phyloP scores from a whole-genome alignment of 2,329 filamentous ascomycete species.

The Aspergillus tubingensis region DNA sequence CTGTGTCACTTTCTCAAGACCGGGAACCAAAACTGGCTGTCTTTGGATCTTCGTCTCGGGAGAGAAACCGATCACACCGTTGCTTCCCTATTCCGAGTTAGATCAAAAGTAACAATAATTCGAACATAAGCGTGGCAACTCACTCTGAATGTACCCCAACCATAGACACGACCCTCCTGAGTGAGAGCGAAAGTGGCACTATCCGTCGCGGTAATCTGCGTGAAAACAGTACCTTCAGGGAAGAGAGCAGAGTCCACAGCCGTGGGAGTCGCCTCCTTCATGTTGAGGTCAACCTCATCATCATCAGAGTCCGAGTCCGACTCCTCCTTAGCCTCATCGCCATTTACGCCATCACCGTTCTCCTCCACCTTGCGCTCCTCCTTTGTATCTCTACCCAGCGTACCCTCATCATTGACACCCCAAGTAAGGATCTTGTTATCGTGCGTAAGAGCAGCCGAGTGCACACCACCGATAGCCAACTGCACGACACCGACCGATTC shows the following conservation, averaged over 20 bases:
- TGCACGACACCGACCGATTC: constrained; percentile 54
- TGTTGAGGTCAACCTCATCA: constrained; percentile 65
- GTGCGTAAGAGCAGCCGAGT: constrained; percentile 71
- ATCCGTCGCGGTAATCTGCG: constrained; percentile 71
- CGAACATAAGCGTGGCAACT: constrained; percentile 26
- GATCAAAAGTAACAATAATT: not conserved
- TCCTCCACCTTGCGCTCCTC: constrained; percentile 59
- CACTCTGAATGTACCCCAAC: constrained; percentile 80
- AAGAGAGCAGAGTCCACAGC: constrained; percentile 58
- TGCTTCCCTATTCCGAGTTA: constrained; percentile 45
- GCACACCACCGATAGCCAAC: constrained; percentile 71
- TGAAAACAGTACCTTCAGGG: constrained; percentile 62
- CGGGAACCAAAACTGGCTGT: constrained; percentile 47
- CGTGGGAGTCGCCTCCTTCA: constrained; percentile 68
- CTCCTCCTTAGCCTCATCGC: constrained; percentile 26
- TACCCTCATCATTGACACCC: constrained; percentile 83
- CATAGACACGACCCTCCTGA: constrained; percentile 72
- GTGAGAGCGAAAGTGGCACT: constrained; percentile 76
- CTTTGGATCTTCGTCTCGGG: constrained; percentile 44
- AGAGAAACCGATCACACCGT: constrained; percentile 59
- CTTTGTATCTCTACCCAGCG: constrained; percentile 70
- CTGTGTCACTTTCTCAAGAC: constrained; percentile 65
- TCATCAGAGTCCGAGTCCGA: constrained; percentile 48
- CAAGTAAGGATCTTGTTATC: constrained; percentile 83
- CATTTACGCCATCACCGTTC: constrained; percentile 36